A percentile compares a stretch with the other conserved stretches of the same genome.
These are phyloP conservation scores for Lasiosphaeria miniovina DNA, from an alignment of 495 filamentous ascomycete species.

Conservation along the genomic window DNA sequence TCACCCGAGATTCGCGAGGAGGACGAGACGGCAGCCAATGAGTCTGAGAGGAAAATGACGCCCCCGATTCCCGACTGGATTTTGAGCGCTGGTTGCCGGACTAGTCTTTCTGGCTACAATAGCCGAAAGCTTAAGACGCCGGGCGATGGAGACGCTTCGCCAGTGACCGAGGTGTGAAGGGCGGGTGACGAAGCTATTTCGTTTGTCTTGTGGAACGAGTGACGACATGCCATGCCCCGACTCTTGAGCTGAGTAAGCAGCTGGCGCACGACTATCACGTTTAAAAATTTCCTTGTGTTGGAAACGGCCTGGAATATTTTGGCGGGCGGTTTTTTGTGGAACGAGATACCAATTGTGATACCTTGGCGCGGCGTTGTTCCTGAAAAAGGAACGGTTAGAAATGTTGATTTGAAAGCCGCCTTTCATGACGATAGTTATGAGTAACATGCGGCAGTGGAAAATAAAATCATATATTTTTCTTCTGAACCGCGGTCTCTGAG, in stretches of 20 bases:
- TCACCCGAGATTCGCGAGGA: conserved; percentile 32
- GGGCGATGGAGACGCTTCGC: conserved; percentile 4
- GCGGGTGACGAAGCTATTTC: neutral
- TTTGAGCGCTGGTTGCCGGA: conserved; percentile 45
- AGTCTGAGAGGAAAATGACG: conserved; percentile 44
- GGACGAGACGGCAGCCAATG: conserved; percentile 17
- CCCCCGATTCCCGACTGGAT: conserved; percentile 60
- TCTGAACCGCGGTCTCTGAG: neutral
- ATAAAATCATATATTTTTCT: neutral
- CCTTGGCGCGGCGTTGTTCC: conserved; percentile 29
- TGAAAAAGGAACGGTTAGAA: conserved; percentile 1
- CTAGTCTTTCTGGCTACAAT: conserved; percentile 40
- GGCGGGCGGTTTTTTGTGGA: conserved; percentile 4
- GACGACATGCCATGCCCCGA: neutral
- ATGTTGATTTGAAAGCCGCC: neutral
- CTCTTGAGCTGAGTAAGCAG: neutral
- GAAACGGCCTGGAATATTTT: conserved; percentile 2
- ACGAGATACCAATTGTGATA: conserved; percentile 25
- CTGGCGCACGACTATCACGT: conserved; percentile 10
- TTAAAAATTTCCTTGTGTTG: conserved; percentile 12
- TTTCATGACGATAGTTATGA: neutral
- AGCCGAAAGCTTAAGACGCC: conserved; percentile 21
- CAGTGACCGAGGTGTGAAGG: conserved; percentile 6
- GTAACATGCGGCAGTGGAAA: neutral
- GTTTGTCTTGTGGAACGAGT: conserved; percentile 6